Base-by-base conservation (phyloP, 176 grass and related monocot genomes). In the Triticum urartu region DNA sequence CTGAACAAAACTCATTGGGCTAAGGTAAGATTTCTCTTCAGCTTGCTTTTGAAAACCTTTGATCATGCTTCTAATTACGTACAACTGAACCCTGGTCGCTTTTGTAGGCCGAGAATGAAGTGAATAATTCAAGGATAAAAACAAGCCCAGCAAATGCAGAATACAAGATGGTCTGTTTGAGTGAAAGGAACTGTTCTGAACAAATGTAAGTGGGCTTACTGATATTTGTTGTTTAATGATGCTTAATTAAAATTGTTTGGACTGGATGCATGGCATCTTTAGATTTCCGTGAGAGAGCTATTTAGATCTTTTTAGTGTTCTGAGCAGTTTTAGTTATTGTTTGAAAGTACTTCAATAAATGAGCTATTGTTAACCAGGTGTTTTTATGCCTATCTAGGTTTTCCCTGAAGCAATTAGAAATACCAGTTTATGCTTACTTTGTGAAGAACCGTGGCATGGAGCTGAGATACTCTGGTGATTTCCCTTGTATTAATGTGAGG, bases 401-500 rank as follows among this genome's bases (percentile, higher is more conserved):
- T 48, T 68, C 39, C 6, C 80, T 52, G 87, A 89, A 48, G 12
- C 64, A 74, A 54, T 56, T 10, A 6, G 95, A 98, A 63, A 56
- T 95, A 36, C 86, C 88, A 35, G 93, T 98, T 20, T 93, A 78
- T 61, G 89, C 93, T 6, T 93, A 98, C 78, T 98, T 95, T 28
- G 84, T 85, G 3, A 98, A 85, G 36, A 79, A 90, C 33, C 88
- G 90, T 34, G 89, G 87, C 20, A 95, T 93, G 14, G 80, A 85
- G 1, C 54, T 98, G 58, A 79, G 66, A 10, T 98, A 90, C 56
- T 93, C 93, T 88, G 93, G 83, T 61, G 70, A 89, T 21, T 73
- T 81, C 35, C 95, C 95, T 0, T 98, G 93, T 86, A 90, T 98
- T 21, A 98, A 98, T 88, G 95, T 95, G 78, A 93, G 95, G 38